Base-by-base conservation (phyloP, 2,329 filamentous ascomycete species). In the Rhynchosporium agropyri region DNA sequence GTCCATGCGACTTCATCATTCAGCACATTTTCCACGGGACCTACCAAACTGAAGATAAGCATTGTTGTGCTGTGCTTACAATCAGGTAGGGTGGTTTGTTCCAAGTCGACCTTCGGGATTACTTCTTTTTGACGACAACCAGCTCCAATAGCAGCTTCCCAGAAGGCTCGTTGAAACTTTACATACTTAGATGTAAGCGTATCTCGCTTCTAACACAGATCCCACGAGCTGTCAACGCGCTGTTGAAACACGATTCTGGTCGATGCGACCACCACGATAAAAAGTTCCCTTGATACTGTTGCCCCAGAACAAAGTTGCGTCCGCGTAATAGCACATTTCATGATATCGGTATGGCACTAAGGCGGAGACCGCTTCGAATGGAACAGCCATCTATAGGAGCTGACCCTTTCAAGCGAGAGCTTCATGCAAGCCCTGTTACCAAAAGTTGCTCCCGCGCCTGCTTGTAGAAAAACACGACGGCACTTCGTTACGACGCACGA, bases 261-360 rank as follows among this genome's bases (percentile, higher is more conserved):
- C 36, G 53, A 4, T 43, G 28, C 31, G 3, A 43, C 53, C 12
- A 26, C 28, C 28, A 43, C 53, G 20, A 20, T 20, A 20, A 20
- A 20, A 31, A 42, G 13, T n/a, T 40, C 15, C 2, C 6, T 28
- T 9, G 40, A 42, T 42, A 12, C 10, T 31, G 9, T 9, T 15
- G 31, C n/a, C 15, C 15, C 38, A 43, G 15, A 9, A 12, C 7
- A 42, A 26, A 29, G 36, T 56, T 20, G 53, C 26, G 36, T 26
- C n/a, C 36, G 26, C 42, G 42, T 36, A 33, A 40, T 56, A 31
- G 36, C 31, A 56, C 43, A 43, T n/a, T 56, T 56, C 36, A 56
- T 6, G 26, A 43, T 28, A 20, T 42, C 33, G 12, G 10, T 38
- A 54, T 55, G 7, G 42, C 29, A 55, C 29, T 20, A 20, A 10